phyloP scores from a whole-genome alignment of 768 basidiomycete species.

The Dioszegia aurantiaca region DNA sequence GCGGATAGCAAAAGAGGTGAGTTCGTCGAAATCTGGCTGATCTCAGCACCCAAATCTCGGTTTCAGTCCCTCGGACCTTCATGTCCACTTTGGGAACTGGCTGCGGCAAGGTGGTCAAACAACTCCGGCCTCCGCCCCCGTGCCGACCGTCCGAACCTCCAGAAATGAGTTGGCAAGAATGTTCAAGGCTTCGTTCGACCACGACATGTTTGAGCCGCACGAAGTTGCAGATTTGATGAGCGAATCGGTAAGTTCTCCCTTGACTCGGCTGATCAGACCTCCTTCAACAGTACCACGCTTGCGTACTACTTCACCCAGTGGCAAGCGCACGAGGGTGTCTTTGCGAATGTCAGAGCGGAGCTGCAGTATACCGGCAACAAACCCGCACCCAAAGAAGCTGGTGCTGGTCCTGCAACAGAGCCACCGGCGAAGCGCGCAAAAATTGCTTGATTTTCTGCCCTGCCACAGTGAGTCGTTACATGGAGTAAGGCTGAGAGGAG shows the following conservation, averaged over 20 bases:
- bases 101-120: not conserved
- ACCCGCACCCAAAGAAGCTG: no score
- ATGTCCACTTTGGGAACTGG: not conserved
- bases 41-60: not conserved
- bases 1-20: not conserved
- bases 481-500: no score
- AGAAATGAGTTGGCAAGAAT: conserved; percentile 1
- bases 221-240: not conserved
- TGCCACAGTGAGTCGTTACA: no score
- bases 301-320: no score
- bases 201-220: not conserved
- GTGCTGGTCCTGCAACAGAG: no score
- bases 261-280: not conserved
- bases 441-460: no score
- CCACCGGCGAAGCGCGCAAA: no score
- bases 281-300: not conserved
- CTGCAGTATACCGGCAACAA: no score
- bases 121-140: not conserved
- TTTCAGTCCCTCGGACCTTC: not conserved
- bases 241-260: not conserved
- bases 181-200: not conserved
- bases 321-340: no score
- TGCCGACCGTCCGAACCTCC: not conserved
- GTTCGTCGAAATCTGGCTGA: not conserved
- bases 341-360: no score